Evolutionary conservation across 108 stramenopile species (phyloP).

Genomic region (Nitzschia inconspicua): DNA sequence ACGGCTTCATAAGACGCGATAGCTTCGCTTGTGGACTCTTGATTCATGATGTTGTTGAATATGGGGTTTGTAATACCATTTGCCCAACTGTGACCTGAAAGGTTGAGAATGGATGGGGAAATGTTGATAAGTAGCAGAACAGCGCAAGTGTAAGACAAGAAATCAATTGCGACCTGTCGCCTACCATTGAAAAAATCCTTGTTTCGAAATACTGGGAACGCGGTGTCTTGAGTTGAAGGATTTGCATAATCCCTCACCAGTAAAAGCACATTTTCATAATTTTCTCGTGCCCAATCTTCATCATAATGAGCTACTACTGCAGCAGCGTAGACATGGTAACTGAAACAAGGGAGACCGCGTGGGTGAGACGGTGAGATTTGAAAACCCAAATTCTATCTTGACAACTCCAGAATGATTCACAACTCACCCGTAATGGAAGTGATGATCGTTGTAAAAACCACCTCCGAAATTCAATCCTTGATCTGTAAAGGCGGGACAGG

Average conservation of each 20-base stretch:
- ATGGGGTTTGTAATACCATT: conserved; percentile 63
- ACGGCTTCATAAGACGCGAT: conserved; percentile 90
- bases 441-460: conserved; percentile 90
- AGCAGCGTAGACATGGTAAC: conserved; percentile 89
- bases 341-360: too few species aligned
- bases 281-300: conserved; percentile 64
- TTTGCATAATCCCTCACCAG: conserved; percentile 90
- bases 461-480: conserved; percentile 84
- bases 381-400: too few species aligned
- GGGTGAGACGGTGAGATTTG: too few species aligned
- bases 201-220: conserved; percentile 82
- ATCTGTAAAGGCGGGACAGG: conserved; percentile 83
- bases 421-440: conserved; percentile 93
- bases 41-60: conserved; percentile 85
- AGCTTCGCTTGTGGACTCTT: conserved; percentile 90
- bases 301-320: conserved; percentile 77
- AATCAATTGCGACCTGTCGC: too few species aligned
- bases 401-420: too few species aligned
- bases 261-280: conserved; percentile 74
- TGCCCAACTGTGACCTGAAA: conserved; percentile 11
- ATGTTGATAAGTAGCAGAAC: too few species aligned
- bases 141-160: too few species aligned
- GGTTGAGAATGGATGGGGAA: too few species aligned
- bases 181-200: conserved; percentile 81
- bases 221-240: conserved; percentile 68